Conservation (phyloP, 192 early-diverging fungal species). For the Coemansia sp. region DNA sequence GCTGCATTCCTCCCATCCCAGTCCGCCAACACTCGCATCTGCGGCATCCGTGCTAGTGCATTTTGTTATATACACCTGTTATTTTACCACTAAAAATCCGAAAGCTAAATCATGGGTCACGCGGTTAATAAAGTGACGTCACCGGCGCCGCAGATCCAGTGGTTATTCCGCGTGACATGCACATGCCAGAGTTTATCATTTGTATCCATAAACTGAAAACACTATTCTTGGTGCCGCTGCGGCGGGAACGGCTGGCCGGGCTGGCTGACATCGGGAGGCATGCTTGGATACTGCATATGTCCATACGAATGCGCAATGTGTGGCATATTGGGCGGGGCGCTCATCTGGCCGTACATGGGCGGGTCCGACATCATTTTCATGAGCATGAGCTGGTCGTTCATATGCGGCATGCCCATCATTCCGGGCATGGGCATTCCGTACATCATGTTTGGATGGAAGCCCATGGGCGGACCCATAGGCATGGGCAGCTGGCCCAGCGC, state of each 20-base stretch:
- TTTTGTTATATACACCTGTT: not conserved
- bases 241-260: not conserved
- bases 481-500: conserved; percentile 3
- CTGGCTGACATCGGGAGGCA: no score
- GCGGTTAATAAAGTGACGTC: no score
- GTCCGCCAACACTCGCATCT: conserved; percentile 21
- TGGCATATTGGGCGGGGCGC: conserved; percentile 3
- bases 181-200: no score
- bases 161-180: no score
- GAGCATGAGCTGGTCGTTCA: conserved; percentile 35
- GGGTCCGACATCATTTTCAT: conserved; percentile 42
- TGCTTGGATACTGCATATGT: no score
- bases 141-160: no score
- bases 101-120: not conserved
- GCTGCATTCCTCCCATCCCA: conserved; percentile 20
- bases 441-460: conserved; percentile 49
- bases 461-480: conserved; percentile 29
- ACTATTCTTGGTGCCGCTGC: not conserved
- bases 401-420: conserved; percentile 12
- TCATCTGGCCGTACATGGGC: conserved; percentile 43
- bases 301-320: conserved; percentile 12
- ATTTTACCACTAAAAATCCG: not conserved
- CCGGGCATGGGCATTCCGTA: conserved; percentile 51
- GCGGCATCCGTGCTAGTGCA: conserved; percentile 8
- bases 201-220: no score